A percentile compares a stretch with the other conserved stretches of the same genome.
Conservation (phyloP, 208 protist species). For the Wallacemonas rigidus region DNA sequence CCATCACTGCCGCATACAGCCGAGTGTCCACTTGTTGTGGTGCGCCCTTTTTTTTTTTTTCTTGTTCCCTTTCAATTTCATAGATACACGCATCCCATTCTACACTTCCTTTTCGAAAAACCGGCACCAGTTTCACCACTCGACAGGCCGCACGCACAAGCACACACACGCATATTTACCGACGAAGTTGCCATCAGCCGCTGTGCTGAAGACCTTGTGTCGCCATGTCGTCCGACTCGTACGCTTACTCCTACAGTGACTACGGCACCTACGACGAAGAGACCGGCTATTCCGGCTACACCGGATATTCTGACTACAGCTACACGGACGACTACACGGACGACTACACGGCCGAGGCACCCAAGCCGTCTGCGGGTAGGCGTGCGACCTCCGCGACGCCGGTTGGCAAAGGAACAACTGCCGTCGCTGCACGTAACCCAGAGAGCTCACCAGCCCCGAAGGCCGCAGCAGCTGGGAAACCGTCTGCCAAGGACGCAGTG, state of each 20-base stretch:
- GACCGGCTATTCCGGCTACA: conserved; percentile 1
- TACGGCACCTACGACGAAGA: conserved; percentile 16
- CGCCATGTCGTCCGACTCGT: conserved; percentile 12
- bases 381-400: neutral
- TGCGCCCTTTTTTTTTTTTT: neutral
- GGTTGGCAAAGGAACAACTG: neutral
- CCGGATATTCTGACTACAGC: neutral
- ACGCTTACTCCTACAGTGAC: conserved; percentile 31
- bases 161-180: too few species aligned
- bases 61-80: neutral
- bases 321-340: conserved; percentile 15
- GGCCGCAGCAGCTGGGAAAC: neutral
- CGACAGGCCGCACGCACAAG: too few species aligned
- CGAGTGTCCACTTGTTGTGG: too few species aligned
- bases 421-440: neutral
- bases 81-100: neutral
- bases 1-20: too few species aligned
- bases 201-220: neutral
- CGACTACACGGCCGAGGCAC: conserved; percentile 1
- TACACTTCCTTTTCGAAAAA: conserved; percentile 6
- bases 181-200: too few species aligned
- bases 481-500: neutral
- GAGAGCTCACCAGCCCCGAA: neutral
- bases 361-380: neutral
- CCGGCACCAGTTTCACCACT: too few species aligned